Conservation (phyloP, 1,284 basidiomycete species). For the Fomitiporia mediterranea region DNA sequence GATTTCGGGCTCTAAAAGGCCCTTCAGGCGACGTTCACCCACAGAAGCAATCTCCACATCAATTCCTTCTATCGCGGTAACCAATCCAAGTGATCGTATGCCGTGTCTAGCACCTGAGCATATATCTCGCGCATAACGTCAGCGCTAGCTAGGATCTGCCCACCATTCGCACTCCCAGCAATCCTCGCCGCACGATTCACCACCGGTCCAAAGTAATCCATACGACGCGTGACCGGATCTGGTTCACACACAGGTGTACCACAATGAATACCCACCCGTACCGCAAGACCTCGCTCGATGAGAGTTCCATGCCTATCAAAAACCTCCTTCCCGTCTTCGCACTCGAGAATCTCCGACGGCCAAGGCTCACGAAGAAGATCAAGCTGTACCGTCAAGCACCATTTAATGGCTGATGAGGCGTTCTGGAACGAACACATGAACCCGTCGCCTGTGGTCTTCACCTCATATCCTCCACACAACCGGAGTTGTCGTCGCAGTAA, state of each 20-base stretch:
- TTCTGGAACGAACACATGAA: slow-evolving; percentile 99
- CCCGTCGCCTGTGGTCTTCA: slow-evolving; percentile 99
- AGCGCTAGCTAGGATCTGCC: slow-evolving; percentile 91
- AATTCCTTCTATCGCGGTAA: slow-evolving; percentile 73
- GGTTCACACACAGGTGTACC: slow-evolving; percentile 89
- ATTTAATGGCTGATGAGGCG: slow-evolving; percentile 83
- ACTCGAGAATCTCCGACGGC: slow-evolving; percentile 93
- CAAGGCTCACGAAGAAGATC: slow-evolving; percentile 84
- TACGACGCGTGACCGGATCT: slow-evolving; percentile 91
- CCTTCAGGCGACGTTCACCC: slow-evolving; percentile 92
- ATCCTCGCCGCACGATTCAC: slow-evolving; percentile 92
- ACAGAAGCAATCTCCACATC: slow-evolving; percentile 73
- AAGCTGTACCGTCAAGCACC: slow-evolving; percentile 88
- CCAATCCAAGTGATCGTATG: slow-evolving; percentile 52
- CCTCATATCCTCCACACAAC: slow-evolving; percentile 95
- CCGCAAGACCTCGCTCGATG: slow-evolving; percentile 86
- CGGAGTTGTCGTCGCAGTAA: slow-evolving; percentile 85
- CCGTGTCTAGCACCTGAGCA: slow-evolving; percentile 52
- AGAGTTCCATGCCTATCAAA: slow-evolving; percentile 66
- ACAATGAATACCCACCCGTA: slow-evolving; percentile 98
- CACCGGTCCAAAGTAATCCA: slow-evolving; percentile 97
- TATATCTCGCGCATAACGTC: slow-evolving; percentile 87
- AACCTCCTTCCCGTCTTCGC: slow-evolving; percentile 85
- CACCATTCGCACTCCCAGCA: slow-evolving; percentile 80
- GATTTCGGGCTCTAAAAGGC: slow-evolving; percentile 85